Evolutionary conservation across 306 rosid genomes (phyloP).

Genomic region (Cicer arietinum): DNA sequence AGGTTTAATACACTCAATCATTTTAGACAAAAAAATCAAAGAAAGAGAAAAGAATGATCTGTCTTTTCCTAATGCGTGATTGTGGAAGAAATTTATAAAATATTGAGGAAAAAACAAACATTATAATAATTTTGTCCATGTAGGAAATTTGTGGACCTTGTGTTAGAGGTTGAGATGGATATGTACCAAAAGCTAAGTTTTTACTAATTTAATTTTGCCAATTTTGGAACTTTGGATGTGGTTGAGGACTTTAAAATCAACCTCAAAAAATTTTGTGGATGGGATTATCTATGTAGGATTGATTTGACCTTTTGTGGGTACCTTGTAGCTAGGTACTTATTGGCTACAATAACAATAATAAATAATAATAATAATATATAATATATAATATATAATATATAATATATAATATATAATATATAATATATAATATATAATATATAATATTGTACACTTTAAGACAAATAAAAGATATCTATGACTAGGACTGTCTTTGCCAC

Average conservation of each 20-base stretch:
- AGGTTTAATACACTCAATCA: constrained; percentile 14
- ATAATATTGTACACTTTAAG: neutral
- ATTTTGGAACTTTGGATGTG: constrained; percentile 12
- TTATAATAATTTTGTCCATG: constrained; percentile 7
- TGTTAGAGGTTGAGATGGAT: neutral
- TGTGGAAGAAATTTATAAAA: constrained; percentile 7
- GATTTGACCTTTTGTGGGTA: constrained; percentile 26
- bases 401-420: too few species aligned
- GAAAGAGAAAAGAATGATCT: neutral
- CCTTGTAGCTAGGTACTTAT: constrained; percentile 27
- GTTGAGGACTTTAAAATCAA: constrained; percentile 24
- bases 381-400: too few species aligned
- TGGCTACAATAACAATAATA: neutral
- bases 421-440: too few species aligned
- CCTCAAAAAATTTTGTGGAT: constrained; percentile 19
- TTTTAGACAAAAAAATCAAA: neutral
- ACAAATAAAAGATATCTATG: constrained; percentile 11
- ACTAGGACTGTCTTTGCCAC: neutral
- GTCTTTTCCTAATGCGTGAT: constrained; percentile 39
- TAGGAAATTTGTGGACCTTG: constrained; percentile 36
- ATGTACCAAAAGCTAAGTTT: neutral
- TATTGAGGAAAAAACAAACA: constrained; percentile 13
- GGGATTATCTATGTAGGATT: constrained; percentile 5
- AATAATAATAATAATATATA: too few species aligned
- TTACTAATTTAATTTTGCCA: neutral